Evolutionary conservation across 2,329 filamentous ascomycete species (phyloP), one percentile per base, ranked within the genome.

Genomic region (Fusarium denticulatum): DNA sequence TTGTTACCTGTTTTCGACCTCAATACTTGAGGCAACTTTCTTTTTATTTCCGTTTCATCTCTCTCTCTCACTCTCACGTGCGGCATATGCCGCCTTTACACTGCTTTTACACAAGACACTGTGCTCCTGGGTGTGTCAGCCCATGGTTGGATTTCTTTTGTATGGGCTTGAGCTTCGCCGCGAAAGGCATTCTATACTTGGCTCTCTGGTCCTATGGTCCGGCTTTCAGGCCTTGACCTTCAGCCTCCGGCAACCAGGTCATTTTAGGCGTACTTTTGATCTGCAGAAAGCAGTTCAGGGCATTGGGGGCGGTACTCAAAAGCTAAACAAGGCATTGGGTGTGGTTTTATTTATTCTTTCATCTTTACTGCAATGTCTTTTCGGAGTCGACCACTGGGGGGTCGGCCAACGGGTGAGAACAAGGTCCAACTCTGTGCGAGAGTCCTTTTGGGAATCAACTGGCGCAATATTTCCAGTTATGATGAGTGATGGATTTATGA

Each of bases 401-500:
- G 36, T 39, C n/a, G 50, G 50, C 30, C 65, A 73, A 55, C 22
- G n/a, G 34, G 40, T 18, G 42, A 22, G 50, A 47, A 57, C 24
- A 32, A 37, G 37, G 42, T 57, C 39, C 5, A 62, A 45, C 42
- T 49, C 34, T 46, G 13, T 14, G 20, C 7, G 53, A 53, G 66
- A 64, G 43, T 39, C 45, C 60, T 55, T 56, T 56, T 46, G 52
- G 63, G 63, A 68, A 74, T 10, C 32, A 61, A 59, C 71, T 66
- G 72, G 72, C 64, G 46, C 22, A 46, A 47, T 40, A 37, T 42
- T 45, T 66, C 72, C 60, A 60, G 64, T 63, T 66, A 55, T 74
- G 60, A 74, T 56, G 72, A 74, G 72, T 74, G 72, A 74, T 70
- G 72, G 72, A 64, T 74, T 74, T 67, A 74, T 61, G 72, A 74